phyloP scores from a whole-genome alignment of 2,329 filamentous ascomycete species.

The Nannizziopsis barbatae region DNA sequence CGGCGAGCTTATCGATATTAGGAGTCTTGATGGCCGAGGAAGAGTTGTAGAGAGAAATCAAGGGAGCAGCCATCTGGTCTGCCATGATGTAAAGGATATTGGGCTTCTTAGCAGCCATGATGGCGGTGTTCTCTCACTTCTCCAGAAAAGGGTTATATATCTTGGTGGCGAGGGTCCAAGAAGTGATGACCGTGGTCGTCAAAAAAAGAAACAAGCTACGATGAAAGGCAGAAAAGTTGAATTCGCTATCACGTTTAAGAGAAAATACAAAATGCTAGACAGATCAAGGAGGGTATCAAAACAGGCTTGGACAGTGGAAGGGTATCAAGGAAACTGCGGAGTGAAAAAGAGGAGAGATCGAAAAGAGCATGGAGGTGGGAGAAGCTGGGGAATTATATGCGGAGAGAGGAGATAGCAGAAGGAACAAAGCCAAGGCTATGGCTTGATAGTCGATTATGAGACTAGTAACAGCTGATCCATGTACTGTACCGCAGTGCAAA shows the following conservation, averaged over 20 bases:
- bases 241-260: too few species aligned
- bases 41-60: slow-evolving; percentile 84
- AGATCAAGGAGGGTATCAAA: too few species aligned
- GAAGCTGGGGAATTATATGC: slow-evolving; percentile 1
- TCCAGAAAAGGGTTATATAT: not conserved
- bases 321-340: not conserved
- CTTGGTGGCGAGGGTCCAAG: not conserved
- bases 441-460: not conserved
- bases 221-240: not conserved
- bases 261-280: not conserved
- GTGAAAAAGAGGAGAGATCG: not conserved
- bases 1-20: slow-evolving; percentile 72
- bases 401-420: not conserved
- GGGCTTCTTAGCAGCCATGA: slow-evolving; percentile 40
- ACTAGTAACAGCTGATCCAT: slow-evolving; percentile 8
- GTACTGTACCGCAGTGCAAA: not conserved
- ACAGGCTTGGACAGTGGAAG: not conserved
- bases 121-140: not conserved
- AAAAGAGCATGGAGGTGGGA: not conserved
- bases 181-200: too few species aligned
- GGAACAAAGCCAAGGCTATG: slow-evolving; percentile 3
- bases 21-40: slow-evolving; percentile 85
- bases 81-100: slow-evolving; percentile 95
- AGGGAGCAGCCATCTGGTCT: slow-evolving; percentile 81
- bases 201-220: not conserved